Evolutionary conservation across 2,329 filamentous ascomycete genomes (phyloP), one percentile per base, ranked within the genome.

Genomic region (Calonectria fujianensis): DNA sequence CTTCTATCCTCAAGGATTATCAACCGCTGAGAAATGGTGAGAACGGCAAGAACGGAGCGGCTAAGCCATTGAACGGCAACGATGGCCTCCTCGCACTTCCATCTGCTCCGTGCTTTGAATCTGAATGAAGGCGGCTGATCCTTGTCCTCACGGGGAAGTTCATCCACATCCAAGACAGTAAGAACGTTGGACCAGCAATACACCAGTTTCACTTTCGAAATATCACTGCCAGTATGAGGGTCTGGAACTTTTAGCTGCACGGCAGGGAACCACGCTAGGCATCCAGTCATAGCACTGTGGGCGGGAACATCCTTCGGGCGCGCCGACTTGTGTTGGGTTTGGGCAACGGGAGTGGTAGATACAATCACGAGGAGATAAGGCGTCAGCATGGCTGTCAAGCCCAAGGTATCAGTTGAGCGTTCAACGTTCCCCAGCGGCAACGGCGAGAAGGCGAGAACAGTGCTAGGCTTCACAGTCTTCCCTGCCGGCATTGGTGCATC

Each of bases 111-210:
- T 4, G 95, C 91, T 81, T 91, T 93, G 85, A 99, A 99, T 57
- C 91, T 91, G 29, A 98, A 90, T 61, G 90, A 93, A 1, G 95
- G 91, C 4, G 94, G 95, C 80, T 95, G 96, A 78, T 96, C 94
- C 76, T 92, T 93, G 78, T 95, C 93, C 18, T 92, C 90, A 0
- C 90, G 85, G 27, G 90, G 89, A 16, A 93, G 88, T 79, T 97
- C 94, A 67, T 96, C 93, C 14, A 98, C 92, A 77, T 99, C 97
- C 31, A 99, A 87, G 7, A 99, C 93, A 0, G 96, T 98, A 77
- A 99, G 87, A n/a, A 98, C 92, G 81, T 98, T 98, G 2, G 97
- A 98, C 97, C 97, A 99, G 85, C 96, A 98, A 86, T 99, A 99
- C 0, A 95, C 96, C 24, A 99, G 90, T 84, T 99, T 98, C 48